Evolutionary conservation across 2,329 filamentous ascomycete genomes (phyloP).

Genomic region (Xylariales sp.): DNA sequence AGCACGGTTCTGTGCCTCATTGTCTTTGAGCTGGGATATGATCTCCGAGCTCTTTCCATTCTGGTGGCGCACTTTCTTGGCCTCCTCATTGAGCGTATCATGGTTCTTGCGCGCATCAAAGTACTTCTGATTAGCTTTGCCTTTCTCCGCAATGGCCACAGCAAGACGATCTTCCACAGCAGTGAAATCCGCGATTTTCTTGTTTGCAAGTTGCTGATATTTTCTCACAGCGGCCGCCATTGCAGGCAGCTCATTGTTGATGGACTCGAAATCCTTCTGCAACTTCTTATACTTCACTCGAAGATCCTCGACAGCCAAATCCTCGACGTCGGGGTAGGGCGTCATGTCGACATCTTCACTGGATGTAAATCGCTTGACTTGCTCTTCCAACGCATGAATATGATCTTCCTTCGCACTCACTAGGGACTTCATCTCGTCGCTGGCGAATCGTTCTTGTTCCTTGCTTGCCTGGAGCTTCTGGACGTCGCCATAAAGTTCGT

Average conservation of each 20-base stretch:
- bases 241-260: slow-evolving; percentile 81
- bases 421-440: slow-evolving; percentile 74
- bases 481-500: slow-evolving; percentile 80
- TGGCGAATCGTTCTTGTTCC: slow-evolving; percentile 67
- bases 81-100: slow-evolving; percentile 77
- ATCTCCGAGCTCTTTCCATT: slow-evolving; percentile 91
- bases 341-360: slow-evolving; percentile 42
- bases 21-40: slow-evolving; percentile 86
- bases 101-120: slow-evolving; percentile 94
- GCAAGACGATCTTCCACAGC: slow-evolving; percentile 73
- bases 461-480: slow-evolving; percentile 73
- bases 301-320: slow-evolving; percentile 65
- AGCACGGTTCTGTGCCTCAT: slow-evolving; percentile 71
- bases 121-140: slow-evolving; percentile 96
- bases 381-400: slow-evolving; percentile 76
- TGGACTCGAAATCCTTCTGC: slow-evolving; percentile 73
- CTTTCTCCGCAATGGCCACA: slow-evolving; percentile 78
- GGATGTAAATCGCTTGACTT: slow-evolving; percentile 66
- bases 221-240: slow-evolving; percentile 91
- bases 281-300: slow-evolving; percentile 69
- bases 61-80: slow-evolving; percentile 72
- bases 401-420: slow-evolving; percentile 73
- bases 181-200: slow-evolving; percentile 76
- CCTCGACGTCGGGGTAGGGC: slow-evolving; percentile 46
- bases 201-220: slow-evolving; percentile 75